Evolutionary conservation across 106 monocot species (phyloP).

Genomic region (Dioscorea zingiberensis): DNA sequence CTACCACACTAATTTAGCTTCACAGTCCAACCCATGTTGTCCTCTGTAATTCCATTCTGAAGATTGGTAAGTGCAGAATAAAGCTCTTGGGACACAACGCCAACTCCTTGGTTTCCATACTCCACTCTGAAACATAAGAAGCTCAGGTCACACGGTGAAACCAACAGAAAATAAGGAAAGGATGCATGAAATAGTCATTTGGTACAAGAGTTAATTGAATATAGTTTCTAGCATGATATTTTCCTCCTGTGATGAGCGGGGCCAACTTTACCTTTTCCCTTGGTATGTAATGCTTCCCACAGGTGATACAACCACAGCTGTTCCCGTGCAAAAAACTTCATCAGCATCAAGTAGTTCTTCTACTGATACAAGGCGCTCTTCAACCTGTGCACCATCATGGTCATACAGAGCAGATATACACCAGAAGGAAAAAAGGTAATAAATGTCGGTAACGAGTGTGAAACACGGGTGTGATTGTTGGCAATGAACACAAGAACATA

Average conservation of each 20-base stretch:
- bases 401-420: too few species aligned
- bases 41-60: slow-evolving; percentile 86
- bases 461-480: too few species aligned
- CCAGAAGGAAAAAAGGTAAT: too few species aligned
- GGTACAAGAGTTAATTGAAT: not conserved
- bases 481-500: too few species aligned
- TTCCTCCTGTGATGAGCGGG: too few species aligned
- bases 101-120: slow-evolving; percentile 47
- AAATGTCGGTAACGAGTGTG: too few species aligned
- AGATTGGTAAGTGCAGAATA: slow-evolving; percentile 61
- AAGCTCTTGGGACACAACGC: slow-evolving; percentile 60
- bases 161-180: not conserved
- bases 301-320: slow-evolving; percentile 91
- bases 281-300: slow-evolving; percentile 75
- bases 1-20: slow-evolving; percentile 16
- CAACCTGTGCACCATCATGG: slow-evolving; percentile 35
- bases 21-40: slow-evolving; percentile 83
- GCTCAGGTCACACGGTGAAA: too few species aligned
- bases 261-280: slow-evolving; percentile 52
- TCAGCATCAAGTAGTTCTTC: slow-evolving; percentile 91
- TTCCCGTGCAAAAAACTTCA: slow-evolving; percentile 98
- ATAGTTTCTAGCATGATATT: too few species aligned
- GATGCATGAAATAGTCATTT: not conserved
- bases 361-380: slow-evolving; percentile 62
- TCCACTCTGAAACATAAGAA: slow-evolving; percentile 43